Evolutionary conservation across 2,329 filamentous ascomycete species (phyloP).

Genomic region (Cryphonectria radicalis): DNA sequence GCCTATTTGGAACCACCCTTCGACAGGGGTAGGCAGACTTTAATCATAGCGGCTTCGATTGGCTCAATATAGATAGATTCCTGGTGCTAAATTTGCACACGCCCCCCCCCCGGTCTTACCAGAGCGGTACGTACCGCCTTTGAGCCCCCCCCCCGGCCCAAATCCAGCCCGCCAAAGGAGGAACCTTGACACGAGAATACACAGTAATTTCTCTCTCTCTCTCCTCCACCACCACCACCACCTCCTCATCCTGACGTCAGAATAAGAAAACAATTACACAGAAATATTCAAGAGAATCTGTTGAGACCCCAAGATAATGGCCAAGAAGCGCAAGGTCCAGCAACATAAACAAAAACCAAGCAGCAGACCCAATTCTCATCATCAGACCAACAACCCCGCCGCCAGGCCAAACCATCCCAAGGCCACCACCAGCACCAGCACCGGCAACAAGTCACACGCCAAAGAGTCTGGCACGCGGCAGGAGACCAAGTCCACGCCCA

Average conservation of each 20-base stretch:
- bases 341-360: constrained; percentile 27
- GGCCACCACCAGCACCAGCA: constrained; percentile 14
- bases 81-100: not conserved
- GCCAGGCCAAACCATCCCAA: constrained; percentile 17
- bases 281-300: not conserved
- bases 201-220: too few relatives aligned
- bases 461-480: constrained; percentile 26
- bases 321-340: constrained; percentile 49
- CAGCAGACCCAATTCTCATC: constrained; percentile 11
- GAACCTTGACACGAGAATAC: not conserved
- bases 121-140: not conserved
- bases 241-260: not conserved
- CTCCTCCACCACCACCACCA: too few relatives aligned
- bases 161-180: not conserved
- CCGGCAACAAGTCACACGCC: constrained; percentile 33
- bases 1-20: not conserved
- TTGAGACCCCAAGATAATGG: too few relatives aligned
- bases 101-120: not conserved
- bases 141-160: not conserved
- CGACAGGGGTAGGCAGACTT: not conserved
- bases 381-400: not conserved
- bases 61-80: not conserved
- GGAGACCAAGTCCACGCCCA: constrained; percentile 26
- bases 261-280: not conserved
- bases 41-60: not conserved